Conservation (phyloP, 306 rosid genomes). For the Cucurbita pepo region DNA sequence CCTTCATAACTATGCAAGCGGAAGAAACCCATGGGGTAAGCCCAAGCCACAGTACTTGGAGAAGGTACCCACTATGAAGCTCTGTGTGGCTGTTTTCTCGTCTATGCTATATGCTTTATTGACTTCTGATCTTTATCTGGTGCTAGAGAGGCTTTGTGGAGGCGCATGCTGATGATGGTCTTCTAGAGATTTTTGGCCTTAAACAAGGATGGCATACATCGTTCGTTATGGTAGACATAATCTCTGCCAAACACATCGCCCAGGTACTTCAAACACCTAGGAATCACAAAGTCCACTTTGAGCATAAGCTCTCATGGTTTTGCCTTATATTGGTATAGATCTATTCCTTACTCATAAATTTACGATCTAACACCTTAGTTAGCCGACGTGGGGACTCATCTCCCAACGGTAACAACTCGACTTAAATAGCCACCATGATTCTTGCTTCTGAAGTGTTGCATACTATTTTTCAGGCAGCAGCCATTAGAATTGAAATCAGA, state of each 20-base stretch:
- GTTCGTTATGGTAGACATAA: slow-evolving; percentile 85
- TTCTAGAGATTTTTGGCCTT: slow-evolving; percentile 82
- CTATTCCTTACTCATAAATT: too few species aligned
- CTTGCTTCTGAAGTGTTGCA: background rate
- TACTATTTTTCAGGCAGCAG: slow-evolving; percentile 52
- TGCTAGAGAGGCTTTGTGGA: slow-evolving; percentile 73
- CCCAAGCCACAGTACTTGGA: slow-evolving; percentile 76
- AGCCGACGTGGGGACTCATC: too few species aligned
- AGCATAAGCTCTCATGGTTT: too few species aligned
- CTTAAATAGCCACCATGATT: background rate
- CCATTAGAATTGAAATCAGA: slow-evolving; percentile 70
- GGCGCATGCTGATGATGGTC: slow-evolving; percentile 91
- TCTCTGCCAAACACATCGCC: slow-evolving; percentile 88
- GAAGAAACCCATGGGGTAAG: slow-evolving; percentile 97
- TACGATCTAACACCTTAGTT: too few species aligned
- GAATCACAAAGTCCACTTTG: too few species aligned
- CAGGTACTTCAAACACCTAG: slow-evolving; percentile 35
- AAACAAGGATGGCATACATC: slow-evolving; percentile 99
- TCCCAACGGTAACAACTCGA: too few species aligned
- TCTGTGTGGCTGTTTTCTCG: background rate
- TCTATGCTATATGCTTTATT: background rate
- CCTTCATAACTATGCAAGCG: slow-evolving; percentile 93
- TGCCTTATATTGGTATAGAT: too few species aligned
- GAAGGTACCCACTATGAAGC: slow-evolving; percentile 39
- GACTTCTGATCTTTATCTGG: background rate